Percentiles rank a stretch among this genome's conserved stretches.
These are phyloP conservation scores for Boletus barrowsii DNA, from an alignment of 768 basidiomycete species.

Conservation along the genomic window DNA sequence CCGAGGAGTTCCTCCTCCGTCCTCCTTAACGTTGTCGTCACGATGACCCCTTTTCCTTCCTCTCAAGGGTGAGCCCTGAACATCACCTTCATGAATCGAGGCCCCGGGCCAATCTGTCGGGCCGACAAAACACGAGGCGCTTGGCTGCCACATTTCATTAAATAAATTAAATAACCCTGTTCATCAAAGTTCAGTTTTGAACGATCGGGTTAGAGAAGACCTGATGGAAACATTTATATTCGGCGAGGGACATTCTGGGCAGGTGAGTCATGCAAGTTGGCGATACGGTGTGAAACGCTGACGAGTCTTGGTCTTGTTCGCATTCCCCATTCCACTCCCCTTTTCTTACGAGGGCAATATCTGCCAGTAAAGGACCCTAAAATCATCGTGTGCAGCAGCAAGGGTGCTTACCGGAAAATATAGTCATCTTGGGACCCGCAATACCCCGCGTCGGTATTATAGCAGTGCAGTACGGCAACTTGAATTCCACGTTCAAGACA, in stretches of 20 bases:
- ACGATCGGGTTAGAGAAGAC: background rate
- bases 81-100: no score
- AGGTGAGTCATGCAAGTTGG: background rate
- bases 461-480: background rate
- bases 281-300: background rate
- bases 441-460: background rate
- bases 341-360: no score
- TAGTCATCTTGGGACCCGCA: background rate
- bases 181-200: background rate
- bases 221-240: no score
- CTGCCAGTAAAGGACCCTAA: background rate
- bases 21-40: no score
- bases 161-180: no score
- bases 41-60: no score
- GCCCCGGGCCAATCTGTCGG: background rate
- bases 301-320: background rate
- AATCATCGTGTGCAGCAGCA: no score
- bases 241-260: no score
- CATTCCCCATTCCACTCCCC: no score
- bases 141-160: no score
- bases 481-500: slow-evolving; percentile 1
- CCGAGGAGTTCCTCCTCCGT: no score
- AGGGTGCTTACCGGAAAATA: background rate
- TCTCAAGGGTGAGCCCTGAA: no score
- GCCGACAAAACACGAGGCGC: background rate